Evolutionary conservation across 2,329 filamentous ascomycete genomes (phyloP), one percentile per base, ranked within the genome.

Genomic region (Apiospora malaysiana): DNA sequence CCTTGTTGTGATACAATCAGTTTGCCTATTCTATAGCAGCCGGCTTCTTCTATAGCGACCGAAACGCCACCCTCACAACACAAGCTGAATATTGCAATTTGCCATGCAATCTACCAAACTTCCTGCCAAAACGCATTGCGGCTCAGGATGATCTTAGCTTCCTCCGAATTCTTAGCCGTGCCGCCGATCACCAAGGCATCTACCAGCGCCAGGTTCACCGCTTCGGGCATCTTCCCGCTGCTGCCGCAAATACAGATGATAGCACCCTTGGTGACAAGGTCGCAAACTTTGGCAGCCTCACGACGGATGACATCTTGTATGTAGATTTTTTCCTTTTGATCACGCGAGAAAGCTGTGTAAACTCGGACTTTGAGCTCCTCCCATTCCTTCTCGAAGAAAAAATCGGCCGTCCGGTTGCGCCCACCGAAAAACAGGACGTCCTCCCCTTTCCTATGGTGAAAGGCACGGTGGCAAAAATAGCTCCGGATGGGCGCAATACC

Each of bases 401-500:
- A 98, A 79, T 99, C 96, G 0, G 91, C 88, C 0, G 83, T 76
- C 14, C 85, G 82, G 76, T 93, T 97, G 43, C 96, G 91, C 74
- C 93, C 94, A 14, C 96, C 96, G 75, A 94, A 98, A 81, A 98
- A 92, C 1, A 99, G 85, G 0, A 93, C 76, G 2, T 79, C 71
- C 21, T 70, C 66, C 18, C 71, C 71, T 40, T 70, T 70, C 40
- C 21, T 73, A 71, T 73, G 66, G 37, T 81, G 74, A 0, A 77
- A 76, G 56, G 80, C 77, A n/a, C 94, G 92, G 75, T 97, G 91
- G 78, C 92, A 91, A n/a, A 96, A 86, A 75, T 98, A 86, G 5
- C 92, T 89, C 3, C 95, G 90, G 77, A 97, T 90, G 0, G 95
- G 95, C 0, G 95, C 95, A 43, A 98, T 85, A 8, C 95, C 95